These are phyloP conservation scores for Starmerella geochares DNA, from an alignment of 805 yeast species.

Conservation along the genomic window DNA sequence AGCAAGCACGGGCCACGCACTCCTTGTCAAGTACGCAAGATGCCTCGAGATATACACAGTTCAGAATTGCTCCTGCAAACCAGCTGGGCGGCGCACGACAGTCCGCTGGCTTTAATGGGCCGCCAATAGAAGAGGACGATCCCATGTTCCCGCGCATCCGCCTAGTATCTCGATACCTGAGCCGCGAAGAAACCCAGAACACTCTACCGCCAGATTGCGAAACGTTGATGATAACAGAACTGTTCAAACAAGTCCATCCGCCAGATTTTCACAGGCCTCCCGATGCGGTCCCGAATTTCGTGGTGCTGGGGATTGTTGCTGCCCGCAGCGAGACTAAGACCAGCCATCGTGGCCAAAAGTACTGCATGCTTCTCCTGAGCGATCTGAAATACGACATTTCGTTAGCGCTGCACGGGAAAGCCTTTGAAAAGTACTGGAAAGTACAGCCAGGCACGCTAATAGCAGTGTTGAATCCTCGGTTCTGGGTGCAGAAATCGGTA, in stretches of 20 bases:
- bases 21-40: not conserved
- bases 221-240: conserved; percentile 15
- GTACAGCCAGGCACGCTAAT: conserved; percentile 63
- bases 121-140: conserved; percentile 5
- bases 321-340: conserved; percentile 45
- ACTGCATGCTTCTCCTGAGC: conserved; percentile 52
- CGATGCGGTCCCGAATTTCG: conserved; percentile 54
- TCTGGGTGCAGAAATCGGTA: conserved; percentile 31
- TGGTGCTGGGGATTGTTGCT: conserved; percentile 60
- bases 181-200: conserved; percentile 7
- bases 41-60: not conserved
- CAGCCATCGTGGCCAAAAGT: conserved; percentile 38
- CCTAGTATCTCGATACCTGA: conserved; percentile 16
- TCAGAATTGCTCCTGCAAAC: not conserved
- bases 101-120: conserved; percentile 2
- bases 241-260: conserved; percentile 42
- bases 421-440: conserved; percentile 64
- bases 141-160: conserved; percentile 19
- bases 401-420: conserved; percentile 54
- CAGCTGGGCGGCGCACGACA: not conserved
- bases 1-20: conserved; percentile 1
- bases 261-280: conserved; percentile 61
- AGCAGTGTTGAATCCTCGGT: conserved; percentile 62
- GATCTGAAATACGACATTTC: conserved; percentile 54
- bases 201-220: conserved; percentile 17